Base-by-base conservation (phyloP, 2,329 filamentous ascomycete genomes). In the Pyricularia pennisetigena region DNA sequence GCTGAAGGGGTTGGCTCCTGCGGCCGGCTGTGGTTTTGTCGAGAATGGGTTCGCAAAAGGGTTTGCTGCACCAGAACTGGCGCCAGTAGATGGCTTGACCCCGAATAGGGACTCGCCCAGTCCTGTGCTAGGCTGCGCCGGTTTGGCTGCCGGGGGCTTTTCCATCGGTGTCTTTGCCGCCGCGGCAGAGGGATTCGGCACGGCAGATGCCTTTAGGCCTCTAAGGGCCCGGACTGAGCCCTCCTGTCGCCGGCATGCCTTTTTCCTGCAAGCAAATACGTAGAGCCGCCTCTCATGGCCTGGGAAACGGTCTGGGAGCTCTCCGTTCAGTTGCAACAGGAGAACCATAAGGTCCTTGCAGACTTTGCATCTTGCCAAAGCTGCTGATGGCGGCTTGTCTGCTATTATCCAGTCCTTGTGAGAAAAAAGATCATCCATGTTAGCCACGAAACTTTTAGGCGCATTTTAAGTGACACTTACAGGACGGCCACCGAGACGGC, bases 271-370 rank as follows among this genome's bases (percentile, higher is more conserved):
- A 23, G 86, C 86, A 77, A 97, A 93, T 14, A 99, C 83, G 75
- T 97, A 98, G 23, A 99, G 77, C 70, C 94, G 87, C 72, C 95
- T 85, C 74, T 97, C 93, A 78, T 98, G 92, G 68, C 89, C 88
- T 1, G 93, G 91, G 74, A 97, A 97, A 65, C 88, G 85, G 68
- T 94, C 90, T 16, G 93, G 94, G 3, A 98, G 84, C 76, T 97
- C 93, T 74, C 88, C 94, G 78, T 99, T 93, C 30, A 99, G 85
- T 78, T 99, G 93, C 64, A 99, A 85, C 3, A 99, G 86, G 12
- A 98, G 84, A 1, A 88, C 89, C 87, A 97, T 93, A 67, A 92
- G 79, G 67, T 88, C 86, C 72, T 93, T 91, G 86, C 95, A 99
- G 72, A 91, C 85, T 79, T 91, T 93, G 82, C 95, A 99, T 79